phyloP scores from a whole-genome alignment of 768 basidiomycete genomes.

The Leccinum imitatum region DNA sequence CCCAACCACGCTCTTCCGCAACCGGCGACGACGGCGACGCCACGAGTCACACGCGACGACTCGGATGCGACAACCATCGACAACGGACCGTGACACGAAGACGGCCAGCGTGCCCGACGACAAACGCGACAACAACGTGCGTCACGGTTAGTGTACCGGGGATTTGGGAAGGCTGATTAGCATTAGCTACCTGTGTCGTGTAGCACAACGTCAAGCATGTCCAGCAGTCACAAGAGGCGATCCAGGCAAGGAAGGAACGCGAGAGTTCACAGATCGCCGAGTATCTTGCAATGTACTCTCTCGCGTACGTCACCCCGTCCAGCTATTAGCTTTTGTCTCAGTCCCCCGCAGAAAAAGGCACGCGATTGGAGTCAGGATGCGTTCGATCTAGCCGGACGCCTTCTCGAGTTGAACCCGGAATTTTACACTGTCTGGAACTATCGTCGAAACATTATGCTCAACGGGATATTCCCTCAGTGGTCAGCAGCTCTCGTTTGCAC shows the following conservation, averaged over 20 bases:
- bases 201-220: conserved; percentile 74
- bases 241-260: conserved; percentile 63
- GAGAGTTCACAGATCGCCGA: conserved; percentile 77
- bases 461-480: conserved; percentile 70
- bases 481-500: conserved; percentile 30
- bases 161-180: too few relatives aligned
- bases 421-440: conserved; percentile 98
- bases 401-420: conserved; percentile 89
- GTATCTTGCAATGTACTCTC: conserved; percentile 67
- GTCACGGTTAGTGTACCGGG: too few relatives aligned
- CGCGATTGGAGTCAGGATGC: conserved; percentile 73
- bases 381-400: conserved; percentile 68
- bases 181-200: neutral
- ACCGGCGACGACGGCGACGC: too few relatives aligned
- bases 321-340: neutral
- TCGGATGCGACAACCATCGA: too few relatives aligned
- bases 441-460: conserved; percentile 72
- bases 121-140: too few relatives aligned
- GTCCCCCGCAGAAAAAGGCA: conserved; percentile 56
- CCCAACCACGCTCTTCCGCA: too few relatives aligned
- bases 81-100: too few relatives aligned
- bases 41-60: too few relatives aligned
- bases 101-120: too few relatives aligned
- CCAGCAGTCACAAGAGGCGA: conserved; percentile 54
- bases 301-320: conserved; percentile 46